A percentile compares a stretch with the other conserved stretches of the same genome.
Evolutionary conservation across 192 early-diverging fungal genomes (phyloP).

Genomic region (Chytriomyces confervae): DNA sequence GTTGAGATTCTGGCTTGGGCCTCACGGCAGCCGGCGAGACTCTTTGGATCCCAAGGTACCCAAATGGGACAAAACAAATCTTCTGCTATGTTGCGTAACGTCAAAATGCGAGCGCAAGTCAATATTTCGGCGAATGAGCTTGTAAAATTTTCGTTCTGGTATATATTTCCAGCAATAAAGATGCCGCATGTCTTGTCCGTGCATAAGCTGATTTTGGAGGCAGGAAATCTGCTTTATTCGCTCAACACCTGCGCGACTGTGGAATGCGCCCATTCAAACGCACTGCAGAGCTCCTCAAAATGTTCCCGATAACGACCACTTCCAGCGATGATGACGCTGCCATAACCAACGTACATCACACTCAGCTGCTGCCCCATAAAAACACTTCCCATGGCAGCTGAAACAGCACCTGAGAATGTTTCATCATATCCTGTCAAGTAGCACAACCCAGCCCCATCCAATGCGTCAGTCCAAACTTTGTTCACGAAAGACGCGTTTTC

Average conservation of each 20-base stretch:
- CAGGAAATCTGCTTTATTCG: too few relatives aligned
- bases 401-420: neutral
- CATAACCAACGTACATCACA: slow-evolving; percentile 1
- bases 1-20: too few relatives aligned
- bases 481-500: neutral
- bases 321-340: neutral
- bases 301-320: neutral
- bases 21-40: too few relatives aligned
- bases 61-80: too few relatives aligned
- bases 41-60: too few relatives aligned
- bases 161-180: too few relatives aligned
- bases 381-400: neutral
- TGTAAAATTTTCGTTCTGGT: too few relatives aligned
- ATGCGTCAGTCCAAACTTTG: neutral
- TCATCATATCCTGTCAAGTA: neutral
- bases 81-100: too few relatives aligned
- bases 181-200: too few relatives aligned
- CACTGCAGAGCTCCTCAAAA: neutral
- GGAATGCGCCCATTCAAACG: neutral
- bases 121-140: too few relatives aligned
- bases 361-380: neutral
- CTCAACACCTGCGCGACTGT: neutral
- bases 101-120: too few relatives aligned
- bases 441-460: neutral
- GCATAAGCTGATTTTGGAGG: too few relatives aligned